Evolutionary conservation across 441 rosid genomes (phyloP), one percentile per base, ranked within the genome.

Genomic region (Arabidopsis hybrid): DNA sequence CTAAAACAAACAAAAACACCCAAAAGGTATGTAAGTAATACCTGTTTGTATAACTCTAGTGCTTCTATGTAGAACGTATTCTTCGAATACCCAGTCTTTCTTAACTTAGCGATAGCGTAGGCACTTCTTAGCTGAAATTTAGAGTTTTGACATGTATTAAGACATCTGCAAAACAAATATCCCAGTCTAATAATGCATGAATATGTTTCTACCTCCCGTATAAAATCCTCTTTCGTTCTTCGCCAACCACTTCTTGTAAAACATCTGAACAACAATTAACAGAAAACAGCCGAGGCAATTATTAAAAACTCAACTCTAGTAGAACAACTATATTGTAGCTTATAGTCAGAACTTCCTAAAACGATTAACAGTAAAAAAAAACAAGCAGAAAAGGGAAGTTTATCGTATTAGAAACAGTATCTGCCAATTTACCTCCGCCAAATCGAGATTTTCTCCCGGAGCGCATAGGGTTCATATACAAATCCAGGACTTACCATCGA

Each of bases 181-280:
- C 29, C 8, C 8, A 50, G 10, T 51, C 46, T 49, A 65, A 52
- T 14, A 36, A 67, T 7, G 55, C 13, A 8, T 53, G 60, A 55
- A 62, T 42, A 73, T 72, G 55, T 61, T 47, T 59, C 71, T 62
- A 95, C 98, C 97, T 95, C 95, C 35, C 86, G 36, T 46, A 88
- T 65, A 56, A 89, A 42, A 68, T 95, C 97, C 2, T 86, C 93
- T 84, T 92, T 92, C 5, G 98, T 92, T 86, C 97, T 89, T 82
- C 59, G 74, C 99, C 99, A 92, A 68, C 98, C 99, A 53, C 80
- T 64, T 83, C 75, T 87, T 61, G 97, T 95, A 74, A 95, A 91
- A 88, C 87, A 95, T 80, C 98, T 95, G 81, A 29, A 13, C 8
- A 42, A n/a, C 8, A 43, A n/a, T 43, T n/a, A 52, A 26, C 52